Percentiles rank a stretch among this genome's conserved stretches.
Conservation (phyloP, 176 grass and related monocot genomes). For the Zizania latifolia region DNA sequence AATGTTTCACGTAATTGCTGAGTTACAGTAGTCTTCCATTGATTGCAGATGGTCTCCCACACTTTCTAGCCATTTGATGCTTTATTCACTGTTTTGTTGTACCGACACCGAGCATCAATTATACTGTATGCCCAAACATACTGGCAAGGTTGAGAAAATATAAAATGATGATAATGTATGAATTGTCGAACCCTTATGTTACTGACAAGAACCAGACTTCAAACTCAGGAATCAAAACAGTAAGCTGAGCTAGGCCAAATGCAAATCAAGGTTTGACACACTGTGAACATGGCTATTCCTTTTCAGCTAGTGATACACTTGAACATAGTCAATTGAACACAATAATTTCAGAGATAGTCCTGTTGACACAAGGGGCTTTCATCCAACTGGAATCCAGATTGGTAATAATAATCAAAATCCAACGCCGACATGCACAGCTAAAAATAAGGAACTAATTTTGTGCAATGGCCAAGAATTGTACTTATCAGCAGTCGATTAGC, state of each 20-base stretch:
- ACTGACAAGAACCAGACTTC: not conserved
- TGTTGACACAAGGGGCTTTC: not conserved
- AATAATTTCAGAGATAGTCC: not conserved
- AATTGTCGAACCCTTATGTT: not conserved
- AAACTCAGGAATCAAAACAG: not conserved
- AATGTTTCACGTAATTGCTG: not conserved
- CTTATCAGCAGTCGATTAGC: not conserved
- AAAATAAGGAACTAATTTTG: not conserved
- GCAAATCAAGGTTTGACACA: not conserved
- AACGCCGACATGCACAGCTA: not conserved
- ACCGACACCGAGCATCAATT: not conserved
- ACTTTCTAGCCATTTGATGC: not conserved
- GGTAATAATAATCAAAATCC: not conserved
- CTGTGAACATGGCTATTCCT: not conserved
- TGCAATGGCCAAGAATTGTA: not conserved
- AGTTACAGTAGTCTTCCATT: not conserved
- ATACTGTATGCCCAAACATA: not conserved
- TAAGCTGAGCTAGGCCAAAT: not conserved
- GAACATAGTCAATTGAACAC: not conserved
- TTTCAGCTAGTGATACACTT: not conserved
- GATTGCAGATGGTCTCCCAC: not conserved
- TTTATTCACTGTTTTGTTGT: not conserved
- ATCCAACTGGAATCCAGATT: not conserved
- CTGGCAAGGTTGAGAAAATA: not conserved
- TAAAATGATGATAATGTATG: not conserved